Conservation (phyloP, 345 rosid genomes). For the Rhodamnia argentea region DNA sequence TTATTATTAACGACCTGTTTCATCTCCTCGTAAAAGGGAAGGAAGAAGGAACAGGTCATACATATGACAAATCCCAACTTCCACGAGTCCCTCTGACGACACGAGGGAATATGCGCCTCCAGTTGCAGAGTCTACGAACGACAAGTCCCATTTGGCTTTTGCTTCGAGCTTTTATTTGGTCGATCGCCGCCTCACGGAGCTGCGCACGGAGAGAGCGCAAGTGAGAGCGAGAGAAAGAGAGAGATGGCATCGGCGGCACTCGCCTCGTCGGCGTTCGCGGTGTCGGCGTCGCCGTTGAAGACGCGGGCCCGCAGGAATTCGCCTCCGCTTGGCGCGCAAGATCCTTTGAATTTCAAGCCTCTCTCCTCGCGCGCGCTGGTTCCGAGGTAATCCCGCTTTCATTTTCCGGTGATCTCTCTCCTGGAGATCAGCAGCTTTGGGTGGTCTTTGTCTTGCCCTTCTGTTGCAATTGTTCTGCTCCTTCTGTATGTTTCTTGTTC, state of each 20-base stretch:
- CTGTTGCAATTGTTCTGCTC: neutral
- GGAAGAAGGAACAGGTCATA: too few species aligned
- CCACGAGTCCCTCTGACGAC: neutral
- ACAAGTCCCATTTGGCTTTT: neutral
- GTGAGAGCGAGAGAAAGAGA: neutral
- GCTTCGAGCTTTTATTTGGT: too few species aligned
- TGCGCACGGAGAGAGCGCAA: neutral
- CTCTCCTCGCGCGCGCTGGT: conserved; percentile 1
- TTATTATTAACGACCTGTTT: too few species aligned
- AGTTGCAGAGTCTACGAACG: neutral
- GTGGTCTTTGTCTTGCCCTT: neutral
- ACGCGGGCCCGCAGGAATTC: conserved; percentile 5
- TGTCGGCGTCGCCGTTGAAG: conserved; percentile 4
- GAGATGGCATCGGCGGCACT: conserved; percentile 15
- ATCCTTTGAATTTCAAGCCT: conserved; percentile 9
- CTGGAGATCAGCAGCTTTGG: neutral
- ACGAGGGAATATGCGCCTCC: neutral
- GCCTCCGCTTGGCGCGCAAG: conserved; percentile 9
- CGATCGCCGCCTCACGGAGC: neutral
- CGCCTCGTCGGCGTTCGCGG: conserved; percentile 5
- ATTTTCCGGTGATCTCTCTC: neutral
- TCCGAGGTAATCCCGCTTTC: neutral
- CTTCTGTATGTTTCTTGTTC: neutral
- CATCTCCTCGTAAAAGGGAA: too few species aligned
- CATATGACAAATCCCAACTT: too few species aligned